Evolutionary conservation across 352 stramenopile genomes (phyloP), one percentile per base, ranked within the genome.

Genomic region (Globisporangium mamillatum): DNA sequence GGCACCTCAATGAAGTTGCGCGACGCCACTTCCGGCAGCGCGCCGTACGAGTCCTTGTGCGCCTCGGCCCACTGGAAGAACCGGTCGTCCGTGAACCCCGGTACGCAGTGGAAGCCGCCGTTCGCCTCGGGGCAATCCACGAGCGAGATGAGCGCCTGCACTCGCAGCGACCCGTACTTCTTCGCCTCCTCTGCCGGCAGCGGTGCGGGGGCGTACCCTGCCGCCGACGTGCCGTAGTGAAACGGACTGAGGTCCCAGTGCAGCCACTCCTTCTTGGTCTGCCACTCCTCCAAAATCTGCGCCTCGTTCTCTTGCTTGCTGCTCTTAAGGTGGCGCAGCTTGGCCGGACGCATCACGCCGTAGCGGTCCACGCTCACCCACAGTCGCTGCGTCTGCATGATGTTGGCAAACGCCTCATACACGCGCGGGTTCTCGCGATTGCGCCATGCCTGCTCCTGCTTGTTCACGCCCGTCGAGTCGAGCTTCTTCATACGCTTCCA

Each of bases 401-500:
- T 64, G 52, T 72, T 77, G 9, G 60, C 61, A 32, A 84, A 84
- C 32, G 64, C 75, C 38, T 69, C 44, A 69, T 80, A 75, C 44
- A 84, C 73, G 5, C 54, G 44, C 22, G 65, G 41, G 65, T 82
- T 82, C 73, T 84, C 72, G 32, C 77, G 77, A 63, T 84, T 84
- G 55, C 68, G 72, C 77, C 77, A 84, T 53, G 77, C 75, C 65
- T 84, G 77, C 57, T 69, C 50, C 56, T 84, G 77, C 16, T 68
- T 67, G 55, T 80, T 82, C 64, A 84, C 70, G 22, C 72, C 69
- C 27, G 77, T 84, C 14, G 52, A 59, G 48, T 82, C 77, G 34
- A 84, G 71, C 52, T 81, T 84, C 67, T 84, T 82, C 77, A 84
- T 82, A 66, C 75, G 75, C 69, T 84, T 84, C 77, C 73, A 82